Evolutionary conservation across 2,329 filamentous ascomycete species (phyloP).

Genomic region (Dryadomyces quercivorus): DNA sequence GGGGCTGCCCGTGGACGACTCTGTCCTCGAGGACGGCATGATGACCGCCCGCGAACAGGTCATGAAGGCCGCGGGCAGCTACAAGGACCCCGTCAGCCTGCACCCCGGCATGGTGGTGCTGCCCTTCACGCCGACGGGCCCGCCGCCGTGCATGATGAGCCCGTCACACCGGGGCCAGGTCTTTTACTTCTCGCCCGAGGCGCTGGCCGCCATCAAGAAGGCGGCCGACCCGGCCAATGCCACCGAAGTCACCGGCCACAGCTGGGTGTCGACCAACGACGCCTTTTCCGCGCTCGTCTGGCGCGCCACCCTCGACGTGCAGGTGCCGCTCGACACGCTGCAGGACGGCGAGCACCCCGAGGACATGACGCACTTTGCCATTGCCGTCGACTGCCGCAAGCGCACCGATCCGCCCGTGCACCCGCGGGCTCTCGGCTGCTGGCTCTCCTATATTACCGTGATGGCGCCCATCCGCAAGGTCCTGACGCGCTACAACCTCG

Average conservation of each 20-base stretch:
- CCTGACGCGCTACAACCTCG: background rate
- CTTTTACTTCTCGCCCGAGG: background rate
- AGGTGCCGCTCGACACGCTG: background rate
- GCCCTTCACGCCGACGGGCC: background rate
- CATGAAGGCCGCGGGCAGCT: background rate
- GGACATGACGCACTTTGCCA: background rate
- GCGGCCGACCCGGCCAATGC: background rate
- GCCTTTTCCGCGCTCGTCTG: slow-evolving; percentile 1
- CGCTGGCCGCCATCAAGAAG: background rate
- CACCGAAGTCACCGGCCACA: background rate
- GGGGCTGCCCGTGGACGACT: background rate
- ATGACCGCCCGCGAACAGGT: background rate
- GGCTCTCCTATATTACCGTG: background rate
- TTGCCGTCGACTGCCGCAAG: slow-evolving; percentile 1
- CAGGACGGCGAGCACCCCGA: background rate
- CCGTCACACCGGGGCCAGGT: slow-evolving; percentile 1
- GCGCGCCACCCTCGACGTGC: background rate
- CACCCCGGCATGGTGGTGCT: slow-evolving; percentile 1
- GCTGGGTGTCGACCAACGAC: slow-evolving; percentile 2
- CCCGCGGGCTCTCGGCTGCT: slow-evolving; percentile 1
- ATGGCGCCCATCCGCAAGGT: background rate
- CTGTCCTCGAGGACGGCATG: slow-evolving; percentile 25
- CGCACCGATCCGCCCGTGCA: slow-evolving; percentile 1
- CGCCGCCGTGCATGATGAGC: slow-evolving; percentile 1
- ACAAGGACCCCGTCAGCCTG: background rate